Base-by-base conservation (phyloP, 2,329 filamentous ascomycete genomes). In the Tolypocladium ophioglossoides region DNA sequence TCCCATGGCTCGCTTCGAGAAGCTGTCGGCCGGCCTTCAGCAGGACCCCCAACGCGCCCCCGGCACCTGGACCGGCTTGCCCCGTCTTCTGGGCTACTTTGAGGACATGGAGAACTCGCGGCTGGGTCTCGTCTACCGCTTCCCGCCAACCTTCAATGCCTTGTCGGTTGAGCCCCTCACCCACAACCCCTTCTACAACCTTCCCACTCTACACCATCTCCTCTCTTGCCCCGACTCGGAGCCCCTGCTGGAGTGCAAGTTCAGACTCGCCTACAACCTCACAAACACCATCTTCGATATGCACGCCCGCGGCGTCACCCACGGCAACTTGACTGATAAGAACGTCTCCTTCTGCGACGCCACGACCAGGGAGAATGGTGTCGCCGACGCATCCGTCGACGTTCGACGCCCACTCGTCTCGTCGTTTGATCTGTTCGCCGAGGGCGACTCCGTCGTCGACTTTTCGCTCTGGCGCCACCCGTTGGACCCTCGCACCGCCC, bases 171-270 rank as follows among this genome's bases (percentile, higher is more conserved):
- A 80, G 54, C 70, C 72, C 27, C 68, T 76, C 11, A 78, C 76
- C 0, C 74, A 77, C 52, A 76, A 74, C 34, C 72, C 78, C 0
- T 63, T 74, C 0, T 78, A 78, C 59, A 78, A 72, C 53, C 65
- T 83, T 4, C 78, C 74, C 47, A 80, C 80, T 0, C 66, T 86
- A 7, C 69, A 71, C 16, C 75, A 83, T 52, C 71, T 86, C 12
- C 72, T 86, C 0, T 70, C 69, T 2, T 67, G 72, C 18, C 73
- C 76, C 0, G 74, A 74, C 51, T 78, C 77, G 38, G 82, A 86
- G 62, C 86, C 86, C 0, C 79, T 80, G 38, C 73, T 91, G 0
- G 88, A 92, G 69, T 84, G 85, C 55, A 88, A 89, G 62, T 91
- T 90, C 63, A 79, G 84, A 16, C 74, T 92, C 51, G 87, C 87